Percentiles rank a stretch among this genome's conserved stretches.
Evolutionary conservation across 225 moss, liverwort and hornwort genomes (phyloP).

Genomic region (Sphagnum contortum): DNA sequence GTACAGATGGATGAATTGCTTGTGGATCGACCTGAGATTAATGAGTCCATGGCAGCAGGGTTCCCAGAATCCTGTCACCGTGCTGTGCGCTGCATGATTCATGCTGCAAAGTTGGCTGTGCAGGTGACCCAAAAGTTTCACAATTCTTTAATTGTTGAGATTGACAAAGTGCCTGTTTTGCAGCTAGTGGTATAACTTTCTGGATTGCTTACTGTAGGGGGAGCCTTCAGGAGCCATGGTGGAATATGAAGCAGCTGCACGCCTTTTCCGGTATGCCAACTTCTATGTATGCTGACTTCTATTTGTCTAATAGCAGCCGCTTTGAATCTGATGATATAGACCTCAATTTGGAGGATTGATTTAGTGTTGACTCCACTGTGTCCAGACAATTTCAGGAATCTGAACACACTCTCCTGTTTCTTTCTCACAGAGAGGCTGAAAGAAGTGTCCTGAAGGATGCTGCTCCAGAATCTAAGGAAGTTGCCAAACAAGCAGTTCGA

Average conservation of each 20-base stretch:
- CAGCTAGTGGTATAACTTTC: too few relatives aligned
- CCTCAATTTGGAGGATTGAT: too few relatives aligned
- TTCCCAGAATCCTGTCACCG: constrained; percentile 27
- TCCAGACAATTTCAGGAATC: too few relatives aligned
- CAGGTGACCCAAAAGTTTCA: constrained; percentile 14
- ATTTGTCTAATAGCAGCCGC: too few relatives aligned
- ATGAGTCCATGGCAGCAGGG: constrained; percentile 9
- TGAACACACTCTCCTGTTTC: background rate
- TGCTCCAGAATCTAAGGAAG: constrained; percentile 28
- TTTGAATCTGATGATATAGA: too few relatives aligned
- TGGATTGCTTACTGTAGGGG: constrained; percentile 12
- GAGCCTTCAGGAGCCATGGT: constrained; percentile 17
- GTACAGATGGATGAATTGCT: background rate
- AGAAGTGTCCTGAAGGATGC: constrained; percentile 19
- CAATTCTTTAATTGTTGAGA: too few relatives aligned
- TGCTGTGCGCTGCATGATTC: constrained; percentile 46
- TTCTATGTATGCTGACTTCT: too few relatives aligned
- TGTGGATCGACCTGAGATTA: background rate
- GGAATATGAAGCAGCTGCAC: constrained; percentile 28
- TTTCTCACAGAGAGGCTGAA: constrained; percentile 30
- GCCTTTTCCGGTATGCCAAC: constrained; percentile 26
- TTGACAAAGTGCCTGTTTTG: too few relatives aligned
- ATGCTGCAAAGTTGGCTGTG: constrained; percentile 38
- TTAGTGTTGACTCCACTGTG: too few relatives aligned
- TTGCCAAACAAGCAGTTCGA: constrained; percentile 25